Evolutionary conservation across 2,329 filamentous ascomycete genomes (phyloP), one percentile per base, ranked within the genome.

Genomic region (Xylaria sp.): DNA sequence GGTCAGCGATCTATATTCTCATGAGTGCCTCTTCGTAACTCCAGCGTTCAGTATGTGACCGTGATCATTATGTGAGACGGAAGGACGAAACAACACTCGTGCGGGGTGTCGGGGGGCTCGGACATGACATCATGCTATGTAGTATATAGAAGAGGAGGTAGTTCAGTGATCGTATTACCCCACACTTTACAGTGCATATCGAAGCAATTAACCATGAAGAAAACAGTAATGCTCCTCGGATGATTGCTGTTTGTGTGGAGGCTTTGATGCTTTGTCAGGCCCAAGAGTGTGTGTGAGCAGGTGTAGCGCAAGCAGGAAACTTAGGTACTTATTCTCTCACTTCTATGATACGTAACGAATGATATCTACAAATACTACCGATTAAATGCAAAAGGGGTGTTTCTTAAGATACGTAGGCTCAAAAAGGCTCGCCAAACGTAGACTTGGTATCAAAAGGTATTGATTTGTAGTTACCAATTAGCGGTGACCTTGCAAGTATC

Each of bases 61-160:
- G 36, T 15, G 31, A 36, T 38, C 7, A 20, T 23, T 15, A 51
- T 42, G 42, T 56, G 33, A 65, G 57, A 68, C 28, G 9, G 28
- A 46, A 36, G 44, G 54, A 26, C 23, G 31, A 38, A 42, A 51
- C 15, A 15, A 26, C 56, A 36, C 10, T 31, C 26, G 59, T 69
- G 67, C 67, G 67, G 67, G 67, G 67, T 69, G 63, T 63, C 38
- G 40, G 23, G 48, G 20, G 49, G 61, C 59, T 26, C 33, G n/a
- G 51, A 13, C 46, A 58, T 68, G 66, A 68, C 66, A 65, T 68
- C 66, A 65, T 38, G 17, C 36, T 48, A 51, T 44, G 63, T 60
- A 31, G 26, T 23, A 51, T 31, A 31, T 5, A 31, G 26, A 51
- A 15, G 23, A 36, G n/a, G 23, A 38, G 20, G 28, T 36, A 15